Evolutionary conservation across 352 stramenopile genomes (phyloP).

Genomic region (Globisporangium carolinianum): DNA sequence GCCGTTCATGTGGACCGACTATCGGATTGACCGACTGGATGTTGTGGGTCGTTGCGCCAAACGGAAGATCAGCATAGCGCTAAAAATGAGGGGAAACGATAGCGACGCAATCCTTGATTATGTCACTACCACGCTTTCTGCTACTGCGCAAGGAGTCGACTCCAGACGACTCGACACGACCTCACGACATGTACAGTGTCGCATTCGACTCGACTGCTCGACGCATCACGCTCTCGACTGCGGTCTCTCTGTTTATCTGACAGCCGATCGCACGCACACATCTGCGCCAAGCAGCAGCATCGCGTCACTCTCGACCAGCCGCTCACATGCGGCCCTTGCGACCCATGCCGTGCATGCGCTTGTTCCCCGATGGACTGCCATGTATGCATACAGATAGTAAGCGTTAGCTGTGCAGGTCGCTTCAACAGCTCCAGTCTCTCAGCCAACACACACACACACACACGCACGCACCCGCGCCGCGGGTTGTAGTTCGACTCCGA

Average conservation of each 20-base stretch:
- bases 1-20: conserved; percentile 3
- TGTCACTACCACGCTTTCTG: neutral
- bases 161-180: too few species aligned
- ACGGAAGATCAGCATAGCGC: neutral
- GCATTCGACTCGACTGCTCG: too few species aligned
- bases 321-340: conserved; percentile 46
- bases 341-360: conserved; percentile 37
- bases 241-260: neutral
- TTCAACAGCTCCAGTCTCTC: neutral
- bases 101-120: neutral
- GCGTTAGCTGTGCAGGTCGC: too few species aligned
- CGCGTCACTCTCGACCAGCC: too few species aligned
- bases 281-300: too few species aligned
- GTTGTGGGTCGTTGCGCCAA: neutral
- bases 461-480: conserved; percentile 38
- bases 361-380: conserved; percentile 19
- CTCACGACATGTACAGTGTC: too few species aligned
- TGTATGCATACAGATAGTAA: conserved; percentile 1
- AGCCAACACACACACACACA: neutral
- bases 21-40: neutral
- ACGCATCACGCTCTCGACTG: neutral
- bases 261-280: neutral
- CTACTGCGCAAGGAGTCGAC: too few species aligned
- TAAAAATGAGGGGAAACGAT: neutral
- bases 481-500: conserved; percentile 22